Conservation (phyloP, 176 grass and related monocot species). For the Secale cereale region DNA sequence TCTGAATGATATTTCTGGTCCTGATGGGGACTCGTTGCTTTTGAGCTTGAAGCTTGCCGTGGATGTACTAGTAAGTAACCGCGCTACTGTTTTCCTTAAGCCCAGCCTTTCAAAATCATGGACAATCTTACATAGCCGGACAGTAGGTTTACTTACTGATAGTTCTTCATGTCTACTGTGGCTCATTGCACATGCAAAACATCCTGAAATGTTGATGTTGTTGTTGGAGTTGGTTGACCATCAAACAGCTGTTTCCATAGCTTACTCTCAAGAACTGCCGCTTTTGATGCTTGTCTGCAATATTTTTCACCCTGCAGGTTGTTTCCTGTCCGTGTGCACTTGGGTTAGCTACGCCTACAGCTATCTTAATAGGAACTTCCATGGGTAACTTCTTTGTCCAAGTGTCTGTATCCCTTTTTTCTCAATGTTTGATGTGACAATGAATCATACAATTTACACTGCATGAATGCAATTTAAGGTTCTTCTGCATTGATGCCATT, state of each 20-base stretch:
- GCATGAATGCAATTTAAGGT: background rate
- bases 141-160: background rate
- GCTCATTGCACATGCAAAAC: background rate
- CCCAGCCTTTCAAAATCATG: background rate
- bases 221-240: background rate
- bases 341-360: slow-evolving; percentile 93
- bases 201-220: slow-evolving; percentile 10
- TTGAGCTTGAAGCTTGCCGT: slow-evolving; percentile 94
- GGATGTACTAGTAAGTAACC: slow-evolving; percentile 82
- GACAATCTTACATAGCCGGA: background rate
- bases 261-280: background rate
- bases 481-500: background rate
- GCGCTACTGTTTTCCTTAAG: background rate
- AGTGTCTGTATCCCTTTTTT: slow-evolving; percentile 7
- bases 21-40: slow-evolving; percentile 77
- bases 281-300: background rate
- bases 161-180: background rate
- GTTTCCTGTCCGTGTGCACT: slow-evolving; percentile 98
- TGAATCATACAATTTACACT: background rate
- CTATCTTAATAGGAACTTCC: slow-evolving; percentile 96
- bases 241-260: background rate
- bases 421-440: slow-evolving; percentile 10
- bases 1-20: slow-evolving; percentile 93
- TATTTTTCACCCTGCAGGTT: slow-evolving; percentile 49
- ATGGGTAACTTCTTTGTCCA: slow-evolving; percentile 52